Conservation (phyloP, 352 stramenopile genomes). For the Phytophthora idaei region DNA sequence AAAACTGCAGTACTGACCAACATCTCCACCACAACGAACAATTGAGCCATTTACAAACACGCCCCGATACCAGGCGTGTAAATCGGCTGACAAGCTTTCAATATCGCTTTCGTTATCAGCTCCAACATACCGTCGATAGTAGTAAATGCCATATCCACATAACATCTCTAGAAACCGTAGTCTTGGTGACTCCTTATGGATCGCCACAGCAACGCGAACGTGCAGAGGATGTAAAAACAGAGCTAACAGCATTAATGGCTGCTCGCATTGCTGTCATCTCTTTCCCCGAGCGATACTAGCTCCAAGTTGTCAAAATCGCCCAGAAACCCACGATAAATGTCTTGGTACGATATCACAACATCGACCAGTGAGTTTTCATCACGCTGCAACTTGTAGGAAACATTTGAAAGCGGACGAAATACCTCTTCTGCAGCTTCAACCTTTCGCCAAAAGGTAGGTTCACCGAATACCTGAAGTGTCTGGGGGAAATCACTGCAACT, state of each 20-base stretch:
- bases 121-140: constrained; percentile 1
- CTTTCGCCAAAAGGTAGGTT: not conserved
- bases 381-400: not conserved
- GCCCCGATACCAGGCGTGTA: constrained; percentile 9
- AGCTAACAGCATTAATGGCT: constrained; percentile 8
- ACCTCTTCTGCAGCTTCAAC: not conserved
- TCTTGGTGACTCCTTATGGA: not conserved
- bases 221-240: constrained; percentile 7
- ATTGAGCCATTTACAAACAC: constrained; percentile 1
- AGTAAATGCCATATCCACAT: constrained; percentile 8
- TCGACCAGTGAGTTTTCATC: not conserved
- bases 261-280: constrained; percentile 10
- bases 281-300: constrained; percentile 5
- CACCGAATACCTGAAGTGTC: not conserved
- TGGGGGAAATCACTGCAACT: not conserved
- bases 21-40: constrained; percentile 6
- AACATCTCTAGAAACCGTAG: constrained; percentile 4
- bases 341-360: not conserved
- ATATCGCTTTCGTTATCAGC: not conserved
- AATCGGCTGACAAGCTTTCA: not conserved
- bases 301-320: not conserved
- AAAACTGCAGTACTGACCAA: constrained; percentile 7
- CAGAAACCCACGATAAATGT: not conserved
- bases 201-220: constrained; percentile 5
- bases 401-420: constrained; percentile 6